These are phyloP conservation scores for Rubus idaeus DNA, from an alignment of 306 rosid genomes.

Conservation along the genomic window DNA sequence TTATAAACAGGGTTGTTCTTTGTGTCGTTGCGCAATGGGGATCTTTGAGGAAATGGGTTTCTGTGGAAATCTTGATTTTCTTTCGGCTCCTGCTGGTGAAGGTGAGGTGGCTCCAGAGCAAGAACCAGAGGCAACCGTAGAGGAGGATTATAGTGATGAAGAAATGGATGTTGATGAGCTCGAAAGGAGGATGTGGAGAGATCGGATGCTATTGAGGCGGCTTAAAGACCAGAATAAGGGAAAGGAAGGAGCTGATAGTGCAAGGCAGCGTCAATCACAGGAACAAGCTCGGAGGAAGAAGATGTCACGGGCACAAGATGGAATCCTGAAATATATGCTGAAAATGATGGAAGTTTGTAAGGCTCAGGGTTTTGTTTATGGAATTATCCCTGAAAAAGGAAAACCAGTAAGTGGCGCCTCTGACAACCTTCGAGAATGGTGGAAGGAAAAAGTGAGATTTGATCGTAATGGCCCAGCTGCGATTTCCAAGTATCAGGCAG, in stretches of 20 bases:
- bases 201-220: slow-evolving; percentile 57
- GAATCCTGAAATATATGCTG: slow-evolving; percentile 81
- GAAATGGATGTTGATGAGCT: slow-evolving; percentile 69
- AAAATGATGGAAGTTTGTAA: slow-evolving; percentile 94
- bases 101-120: slow-evolving; percentile 43
- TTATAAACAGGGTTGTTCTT: background rate
- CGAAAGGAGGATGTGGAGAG: slow-evolving; percentile 80
- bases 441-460: slow-evolving; percentile 89
- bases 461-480: slow-evolving; percentile 94
- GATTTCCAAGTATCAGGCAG: slow-evolving; percentile 68
- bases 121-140: slow-evolving; percentile 47
- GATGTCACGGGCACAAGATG: slow-evolving; percentile 92
- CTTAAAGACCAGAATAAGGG: slow-evolving; percentile 57
- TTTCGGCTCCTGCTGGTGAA: slow-evolving; percentile 48
- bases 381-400: slow-evolving; percentile 85
- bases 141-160: slow-evolving; percentile 65
- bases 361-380: slow-evolving; percentile 90
- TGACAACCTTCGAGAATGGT: slow-evolving; percentile 91
- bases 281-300: slow-evolving; percentile 89
- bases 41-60: slow-evolving; percentile 62
- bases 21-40: slow-evolving; percentile 37
- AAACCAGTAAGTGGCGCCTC: slow-evolving; percentile 86
- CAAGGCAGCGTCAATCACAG: slow-evolving; percentile 67
- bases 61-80: slow-evolving; percentile 57
- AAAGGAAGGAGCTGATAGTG: slow-evolving; percentile 57